Evolutionary conservation across 352 stramenopile species (phyloP).

Genomic region (Globisporangium orthogonon): DNA sequence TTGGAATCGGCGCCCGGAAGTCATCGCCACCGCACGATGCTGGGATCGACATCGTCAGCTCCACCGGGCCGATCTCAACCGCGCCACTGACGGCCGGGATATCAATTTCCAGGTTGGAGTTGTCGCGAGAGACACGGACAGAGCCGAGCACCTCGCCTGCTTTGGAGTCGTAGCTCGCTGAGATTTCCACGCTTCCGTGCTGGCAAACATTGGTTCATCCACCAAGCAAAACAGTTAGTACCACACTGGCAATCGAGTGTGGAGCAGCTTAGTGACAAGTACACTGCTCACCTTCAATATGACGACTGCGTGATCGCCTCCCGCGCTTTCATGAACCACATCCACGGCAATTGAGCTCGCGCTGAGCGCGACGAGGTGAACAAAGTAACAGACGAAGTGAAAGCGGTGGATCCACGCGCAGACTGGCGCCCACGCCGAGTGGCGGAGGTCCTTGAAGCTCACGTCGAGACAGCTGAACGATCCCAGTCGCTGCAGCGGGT

Average conservation of each 20-base stretch:
- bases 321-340: slow-evolving; percentile 15
- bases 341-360: slow-evolving; percentile 26
- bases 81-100: slow-evolving; percentile 6
- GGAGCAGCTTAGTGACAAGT: slow-evolving; percentile 1
- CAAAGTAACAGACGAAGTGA: slow-evolving; percentile 24
- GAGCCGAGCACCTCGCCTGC: slow-evolving; percentile 12
- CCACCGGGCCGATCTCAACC: slow-evolving; percentile 15
- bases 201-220: slow-evolving; percentile 1
- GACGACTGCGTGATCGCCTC: slow-evolving; percentile 7
- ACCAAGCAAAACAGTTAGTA: no score
- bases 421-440: slow-evolving; percentile 29
- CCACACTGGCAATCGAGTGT: neutral
- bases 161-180: slow-evolving; percentile 17
- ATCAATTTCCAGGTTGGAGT: neutral
- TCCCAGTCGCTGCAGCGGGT: neutral
- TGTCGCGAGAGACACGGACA: slow-evolving; percentile 13
- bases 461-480: slow-evolving; percentile 17
- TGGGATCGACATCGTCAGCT: slow-evolving; percentile 22
- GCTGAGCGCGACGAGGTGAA: slow-evolving; percentile 27
- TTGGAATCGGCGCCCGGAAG: slow-evolving; percentile 14
- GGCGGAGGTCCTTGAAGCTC: slow-evolving; percentile 26
- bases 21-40: slow-evolving; percentile 12
- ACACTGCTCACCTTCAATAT: slow-evolving; percentile 6
- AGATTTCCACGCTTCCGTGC: slow-evolving; percentile 23
- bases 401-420: slow-evolving; percentile 35